phyloP scores from a whole-genome alignment of 164 flowering plant genomes.

The Liquidambar formosana region DNA sequence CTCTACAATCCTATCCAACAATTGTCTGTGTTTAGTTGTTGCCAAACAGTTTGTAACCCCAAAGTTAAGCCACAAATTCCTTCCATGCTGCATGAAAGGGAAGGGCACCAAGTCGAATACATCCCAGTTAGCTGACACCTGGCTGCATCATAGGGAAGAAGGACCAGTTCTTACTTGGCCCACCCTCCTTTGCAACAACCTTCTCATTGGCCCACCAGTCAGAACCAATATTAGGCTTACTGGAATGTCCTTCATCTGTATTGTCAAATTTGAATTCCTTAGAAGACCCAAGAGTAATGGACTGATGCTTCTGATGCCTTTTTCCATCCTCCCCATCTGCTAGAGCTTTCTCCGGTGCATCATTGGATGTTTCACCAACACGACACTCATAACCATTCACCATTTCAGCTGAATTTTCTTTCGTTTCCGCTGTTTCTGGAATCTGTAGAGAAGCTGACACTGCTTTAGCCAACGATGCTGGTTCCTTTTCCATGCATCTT shows the following conservation, averaged over 20 bases:
- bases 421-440: neutral
- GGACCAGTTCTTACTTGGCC: slow-evolving; percentile 30
- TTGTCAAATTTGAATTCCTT: slow-evolving; percentile 46
- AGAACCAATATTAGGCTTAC: slow-evolving; percentile 18
- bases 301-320: slow-evolving; percentile 21
- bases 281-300: slow-evolving; percentile 34
- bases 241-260: slow-evolving; percentile 26
- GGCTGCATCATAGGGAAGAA: slow-evolving; percentile 46
- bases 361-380: slow-evolving; percentile 23
- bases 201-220: slow-evolving; percentile 40
- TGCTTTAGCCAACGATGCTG: slow-evolving; percentile 7
- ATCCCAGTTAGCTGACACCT: slow-evolving; percentile 27
- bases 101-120: neutral
- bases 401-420: slow-evolving; percentile 3
- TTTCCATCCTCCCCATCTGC: slow-evolving; percentile 19
- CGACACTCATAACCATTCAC: neutral
- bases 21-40: neutral
- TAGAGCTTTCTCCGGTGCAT: slow-evolving; percentile 12
- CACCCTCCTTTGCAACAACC: slow-evolving; percentile 19
- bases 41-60: neutral
- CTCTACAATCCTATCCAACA: neutral
- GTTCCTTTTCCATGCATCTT: slow-evolving; percentile 24
- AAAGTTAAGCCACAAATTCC: neutral
- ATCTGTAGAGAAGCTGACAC: slow-evolving; percentile 16
- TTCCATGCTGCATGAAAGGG: neutral